Base-by-base conservation (phyloP, 768 basidiomycete genomes). In the Grammothele lineata region DNA sequence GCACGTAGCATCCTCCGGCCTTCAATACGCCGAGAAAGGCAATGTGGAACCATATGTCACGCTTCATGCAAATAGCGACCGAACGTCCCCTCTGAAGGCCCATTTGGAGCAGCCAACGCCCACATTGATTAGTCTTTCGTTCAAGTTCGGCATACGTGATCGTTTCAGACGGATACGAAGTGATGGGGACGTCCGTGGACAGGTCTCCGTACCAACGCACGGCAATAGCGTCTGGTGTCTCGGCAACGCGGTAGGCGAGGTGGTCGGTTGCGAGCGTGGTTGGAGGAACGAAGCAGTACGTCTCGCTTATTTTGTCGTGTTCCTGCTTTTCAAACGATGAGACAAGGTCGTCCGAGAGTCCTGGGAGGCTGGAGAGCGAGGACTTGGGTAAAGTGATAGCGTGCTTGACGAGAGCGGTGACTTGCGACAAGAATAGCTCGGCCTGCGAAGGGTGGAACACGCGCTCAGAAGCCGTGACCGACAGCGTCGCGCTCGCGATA, bases 1-100 rank as follows among this genome's bases (percentile, higher is more conserved):
- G 73, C 40, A 77, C 76, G 57, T 77, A 77, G 41, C 76, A 75
- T 33, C 67, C 75, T 34, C 76, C 76, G 19, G 75, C 70, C 27
- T 69, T 71, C 51, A 75, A 62, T 24, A 75, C 65, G 6, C 69
- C 76, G 43, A 74, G 64, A 48, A 75, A 59, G 2, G 67, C 63
- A 18, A 68, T 53, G 44, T 77, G 72, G 50, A 73, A 77, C 37
- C 58, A 43, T 14, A 69, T 52, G 42, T 72, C 62, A 17, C 76
- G 70, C 43, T 66, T 60, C 62, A 72, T 66, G 47, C 74, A 77
- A 38, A 77, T 62, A 18, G 73, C 72, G 4, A 77, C 70, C 19
- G 67, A 66, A 43, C 72, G 70, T 47, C 70, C 71, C 14, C 37
- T 58, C 37, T 59, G 39, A 18, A 76, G 51, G 2, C 72, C 71